phyloP scores from a whole-genome alignment of 2,329 filamentous ascomycete genomes.

The Hypoxylon rubiginosum region DNA sequence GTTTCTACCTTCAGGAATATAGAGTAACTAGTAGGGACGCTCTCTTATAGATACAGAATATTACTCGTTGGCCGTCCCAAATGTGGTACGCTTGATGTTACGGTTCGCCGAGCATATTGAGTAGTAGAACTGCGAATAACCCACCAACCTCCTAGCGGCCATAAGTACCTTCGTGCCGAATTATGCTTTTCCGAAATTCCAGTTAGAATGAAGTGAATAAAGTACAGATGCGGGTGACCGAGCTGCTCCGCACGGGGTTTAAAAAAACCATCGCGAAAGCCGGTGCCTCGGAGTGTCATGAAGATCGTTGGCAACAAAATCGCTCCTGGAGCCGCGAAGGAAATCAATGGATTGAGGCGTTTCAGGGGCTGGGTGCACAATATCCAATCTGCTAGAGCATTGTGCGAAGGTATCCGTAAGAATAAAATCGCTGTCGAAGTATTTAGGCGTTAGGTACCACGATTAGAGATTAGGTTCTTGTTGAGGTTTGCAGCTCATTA shows the following conservation, averaged over 20 bases:
- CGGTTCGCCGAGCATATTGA: no score
- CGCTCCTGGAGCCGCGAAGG: constrained; percentile 11
- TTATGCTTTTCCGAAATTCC: constrained; percentile 8
- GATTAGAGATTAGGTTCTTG: background rate
- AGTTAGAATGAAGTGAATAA: constrained; percentile 7
- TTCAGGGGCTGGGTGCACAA: constrained; percentile 4
- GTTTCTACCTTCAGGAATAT: no score
- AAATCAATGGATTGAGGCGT: constrained; percentile 5
- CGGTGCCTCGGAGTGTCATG: constrained; percentile 6
- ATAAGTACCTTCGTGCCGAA: constrained; percentile 4
- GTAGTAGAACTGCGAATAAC: no score
- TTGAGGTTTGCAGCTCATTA: background rate
- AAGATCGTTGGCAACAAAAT: constrained; percentile 10
- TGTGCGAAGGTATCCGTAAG: background rate
- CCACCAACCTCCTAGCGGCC: background rate
- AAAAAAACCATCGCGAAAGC: constrained; percentile 14
- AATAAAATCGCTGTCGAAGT: background rate
- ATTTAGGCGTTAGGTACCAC: constrained; percentile 5
- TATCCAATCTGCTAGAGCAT: background rate
- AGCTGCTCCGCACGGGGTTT: constrained; percentile 18
- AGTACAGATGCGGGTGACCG: constrained; percentile 11
- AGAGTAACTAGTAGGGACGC: no score
- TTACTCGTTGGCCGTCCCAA: no score
- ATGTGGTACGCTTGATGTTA: no score
- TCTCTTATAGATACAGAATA: no score